A percentile compares a stretch with the other conserved stretches of the same genome.
Conservation (phyloP, 768 basidiomycete species). For the Astraeus odoratus region DNA sequence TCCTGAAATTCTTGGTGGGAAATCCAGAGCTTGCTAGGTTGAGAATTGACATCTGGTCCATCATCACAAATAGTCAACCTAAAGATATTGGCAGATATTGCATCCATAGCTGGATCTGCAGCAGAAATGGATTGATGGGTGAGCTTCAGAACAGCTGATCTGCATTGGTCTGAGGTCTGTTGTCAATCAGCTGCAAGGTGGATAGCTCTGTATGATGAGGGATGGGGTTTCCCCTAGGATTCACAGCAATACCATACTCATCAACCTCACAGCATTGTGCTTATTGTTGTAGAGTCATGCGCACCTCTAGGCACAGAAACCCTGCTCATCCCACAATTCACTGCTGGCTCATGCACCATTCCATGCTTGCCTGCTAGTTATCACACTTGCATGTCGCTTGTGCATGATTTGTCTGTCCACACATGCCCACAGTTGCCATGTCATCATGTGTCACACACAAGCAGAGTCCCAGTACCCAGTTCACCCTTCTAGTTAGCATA, state of each 20-base stretch:
- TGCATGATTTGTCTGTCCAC: too few species aligned
- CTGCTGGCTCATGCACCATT: too few species aligned
- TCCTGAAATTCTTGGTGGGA: constrained; percentile 1
- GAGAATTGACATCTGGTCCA: neutral
- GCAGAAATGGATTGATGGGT: neutral
- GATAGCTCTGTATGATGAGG: neutral
- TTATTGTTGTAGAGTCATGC: too few species aligned
- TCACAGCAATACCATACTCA: neutral
- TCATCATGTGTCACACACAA: too few species aligned
- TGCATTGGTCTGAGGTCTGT: neutral
- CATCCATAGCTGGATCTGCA: neutral
- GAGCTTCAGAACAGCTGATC: neutral
- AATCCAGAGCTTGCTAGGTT: constrained; percentile 3
- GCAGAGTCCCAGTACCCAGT: too few species aligned
- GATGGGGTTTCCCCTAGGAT: neutral
- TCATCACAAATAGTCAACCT: constrained; percentile 4
- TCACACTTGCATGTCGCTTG: too few species aligned
- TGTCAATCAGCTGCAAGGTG: neutral
- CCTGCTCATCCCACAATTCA: too few species aligned
- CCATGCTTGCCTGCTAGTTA: too few species aligned
- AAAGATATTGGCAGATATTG: constrained; percentile 2
- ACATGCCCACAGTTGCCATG: too few species aligned
- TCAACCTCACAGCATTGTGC: neutral
- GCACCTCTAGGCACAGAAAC: too few species aligned
- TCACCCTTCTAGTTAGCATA: too few species aligned